Percentiles rank a stretch among this genome's conserved stretches.
phyloP scores from a whole-genome alignment of 1,139 yeast species.

The Schizosaccharomyces versatilis region DNA sequence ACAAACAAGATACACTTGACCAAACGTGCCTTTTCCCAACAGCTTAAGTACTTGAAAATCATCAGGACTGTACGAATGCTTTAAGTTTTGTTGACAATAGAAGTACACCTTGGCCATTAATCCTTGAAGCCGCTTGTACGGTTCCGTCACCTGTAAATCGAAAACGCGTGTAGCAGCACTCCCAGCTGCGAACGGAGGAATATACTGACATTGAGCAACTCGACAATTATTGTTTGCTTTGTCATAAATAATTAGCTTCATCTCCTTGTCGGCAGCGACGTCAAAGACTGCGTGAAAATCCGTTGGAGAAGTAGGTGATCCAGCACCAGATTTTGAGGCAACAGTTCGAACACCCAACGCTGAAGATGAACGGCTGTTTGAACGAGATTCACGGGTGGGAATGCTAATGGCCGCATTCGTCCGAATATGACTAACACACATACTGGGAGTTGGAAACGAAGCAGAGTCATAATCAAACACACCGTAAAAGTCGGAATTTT shows the following conservation, averaged over 20 bases:
- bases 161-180: no score
- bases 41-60: constrained; percentile 80
- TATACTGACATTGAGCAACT: neutral
- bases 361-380: neutral
- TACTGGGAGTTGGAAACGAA: no score
- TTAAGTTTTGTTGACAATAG: neutral
- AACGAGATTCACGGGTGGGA: neutral
- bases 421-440: no score
- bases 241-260: neutral
- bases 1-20: constrained; percentile 87
- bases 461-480: no score
- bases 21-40: constrained; percentile 91
- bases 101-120: neutral
- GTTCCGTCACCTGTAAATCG: no score
- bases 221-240: neutral
- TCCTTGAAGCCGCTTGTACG: neutral
- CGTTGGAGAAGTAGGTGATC: neutral
- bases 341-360: no score
- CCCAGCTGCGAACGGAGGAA: neutral
- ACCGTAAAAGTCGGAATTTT: no score
- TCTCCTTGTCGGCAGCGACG: neutral
- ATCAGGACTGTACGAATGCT: constrained; percentile 49
- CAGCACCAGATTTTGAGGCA: no score
- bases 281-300: neutral
- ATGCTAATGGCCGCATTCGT: neutral